A percentile compares a stretch with the other conserved stretches of the same genome.
Conservation (phyloP, 768 basidiomycete genomes). For the Auricularia heimuer region DNA sequence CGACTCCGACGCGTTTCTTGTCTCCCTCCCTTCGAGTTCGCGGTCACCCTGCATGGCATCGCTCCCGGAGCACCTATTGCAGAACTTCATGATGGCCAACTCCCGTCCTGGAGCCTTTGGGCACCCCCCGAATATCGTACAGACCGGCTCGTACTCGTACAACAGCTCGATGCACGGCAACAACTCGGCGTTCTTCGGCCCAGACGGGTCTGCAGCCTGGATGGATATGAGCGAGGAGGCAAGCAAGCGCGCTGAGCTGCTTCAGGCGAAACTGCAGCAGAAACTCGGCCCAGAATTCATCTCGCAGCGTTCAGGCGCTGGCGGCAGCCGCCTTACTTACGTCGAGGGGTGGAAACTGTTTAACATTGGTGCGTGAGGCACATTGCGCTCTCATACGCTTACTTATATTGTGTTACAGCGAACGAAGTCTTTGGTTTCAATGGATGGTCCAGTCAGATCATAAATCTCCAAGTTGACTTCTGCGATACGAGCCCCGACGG, state of each 20-base stretch:
- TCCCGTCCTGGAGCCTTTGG: not conserved
- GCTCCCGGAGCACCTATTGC: too few species aligned
- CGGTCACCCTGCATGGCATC: too few species aligned
- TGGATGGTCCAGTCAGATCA: conserved; percentile 81
- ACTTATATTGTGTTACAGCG: conserved; percentile 28
- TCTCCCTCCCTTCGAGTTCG: too few species aligned
- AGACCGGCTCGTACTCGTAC: not conserved
- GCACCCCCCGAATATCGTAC: not conserved
- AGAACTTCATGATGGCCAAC: too few species aligned
- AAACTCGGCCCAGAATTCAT: conserved; percentile 93
- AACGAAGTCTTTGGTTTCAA: conserved; percentile 99
- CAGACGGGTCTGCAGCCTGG: not conserved
- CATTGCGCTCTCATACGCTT: not conserved
- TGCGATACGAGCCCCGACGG: conserved; percentile 49
- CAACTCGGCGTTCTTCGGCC: not conserved
- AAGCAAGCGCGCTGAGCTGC: conserved; percentile 3
- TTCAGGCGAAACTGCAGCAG: conserved; percentile 76
- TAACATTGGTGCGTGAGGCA: conserved; percentile 39
- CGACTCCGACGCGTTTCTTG: too few species aligned
- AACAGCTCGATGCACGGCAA: not conserved
- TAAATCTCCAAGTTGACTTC: conserved; percentile 16
- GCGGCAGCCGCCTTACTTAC: conserved; percentile 82
- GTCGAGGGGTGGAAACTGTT: conserved; percentile 98
- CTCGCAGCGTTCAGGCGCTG: conserved; percentile 78
- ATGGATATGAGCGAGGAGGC: not conserved